Base-by-base conservation (phyloP, 768 basidiomycete species). In the Rhizopogon salebrosus region DNA sequence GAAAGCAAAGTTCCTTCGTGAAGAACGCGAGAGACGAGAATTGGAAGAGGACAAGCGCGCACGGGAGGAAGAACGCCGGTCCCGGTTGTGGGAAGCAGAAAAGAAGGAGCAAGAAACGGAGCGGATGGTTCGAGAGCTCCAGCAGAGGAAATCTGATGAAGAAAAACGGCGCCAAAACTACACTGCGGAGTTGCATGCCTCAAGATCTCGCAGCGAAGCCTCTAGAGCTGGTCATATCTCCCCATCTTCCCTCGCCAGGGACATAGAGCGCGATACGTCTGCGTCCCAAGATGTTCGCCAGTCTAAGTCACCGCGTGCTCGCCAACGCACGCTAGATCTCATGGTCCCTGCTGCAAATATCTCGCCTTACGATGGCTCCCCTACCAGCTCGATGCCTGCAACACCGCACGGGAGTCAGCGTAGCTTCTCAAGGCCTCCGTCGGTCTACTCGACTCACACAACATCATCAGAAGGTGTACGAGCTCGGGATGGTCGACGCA, bases 1-100 rank as follows among this genome's bases (percentile, higher is more conserved):
- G 68, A 86, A 86, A 71, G 83, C 82, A 40, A 77, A 68, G 40
- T 86, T 88, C 59, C 71, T 89, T 60, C 77, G 74, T 41, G 76
- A 76, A 64, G 80, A 87, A 59, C 78, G 79, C 56, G 74, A 80
- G 56, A 75, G 74, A 51, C 77, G 84, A 26, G 69, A 70, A 35
- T 67, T 71, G 45, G 78, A 79, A 58, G 80, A 80, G 57, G 61
- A 78, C 59, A 73, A 77, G 40, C 69, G 66, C 55, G 65, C 61
- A 48, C 72, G 77, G 55, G 76, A 77, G 40, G 72, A 72, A 49
- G 77, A 77, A 54, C 64, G 70, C 50, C 70, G 66, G 39, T 62
- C 63, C 49, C 70, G 66, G 39, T 62, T 64, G 48, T 72, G 74
- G 64, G 78, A 80, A 55, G 66, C 70, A 43, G 77, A 79, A 62